phyloP scores from a whole-genome alignment of 2,329 filamentous ascomycete genomes.

The Phoma sp. region DNA sequence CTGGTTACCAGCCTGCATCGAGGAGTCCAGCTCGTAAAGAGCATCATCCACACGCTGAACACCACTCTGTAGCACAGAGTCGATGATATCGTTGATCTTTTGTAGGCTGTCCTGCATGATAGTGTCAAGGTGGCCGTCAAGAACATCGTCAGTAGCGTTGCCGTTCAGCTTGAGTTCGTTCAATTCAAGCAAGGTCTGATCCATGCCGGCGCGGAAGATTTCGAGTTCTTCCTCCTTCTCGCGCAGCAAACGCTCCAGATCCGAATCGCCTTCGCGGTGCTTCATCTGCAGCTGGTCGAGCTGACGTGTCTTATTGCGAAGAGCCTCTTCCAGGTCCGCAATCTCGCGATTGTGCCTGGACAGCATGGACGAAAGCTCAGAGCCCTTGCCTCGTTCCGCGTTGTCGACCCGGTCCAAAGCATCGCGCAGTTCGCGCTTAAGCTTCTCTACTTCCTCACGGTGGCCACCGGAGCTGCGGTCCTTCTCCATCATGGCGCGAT shows the following conservation, averaged over 20 bases:
- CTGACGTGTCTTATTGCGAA: constrained; percentile 83
- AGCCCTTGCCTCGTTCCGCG: constrained; percentile 89
- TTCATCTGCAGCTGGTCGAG: constrained; percentile 83
- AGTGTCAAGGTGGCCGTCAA: constrained; percentile 90
- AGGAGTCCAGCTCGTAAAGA: constrained; percentile 94
- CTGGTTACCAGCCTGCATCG: constrained; percentile 98
- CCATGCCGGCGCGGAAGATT: constrained; percentile 97
- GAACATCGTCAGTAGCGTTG: constrained; percentile 73
- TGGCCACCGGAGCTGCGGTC: constrained; percentile 85
- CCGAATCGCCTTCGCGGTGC: constrained; percentile 78
- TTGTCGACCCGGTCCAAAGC: constrained; percentile 92
- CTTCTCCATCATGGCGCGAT: constrained; percentile 90
- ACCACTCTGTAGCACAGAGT: constrained; percentile 91
- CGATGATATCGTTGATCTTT: constrained; percentile 97
- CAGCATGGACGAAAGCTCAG: constrained; percentile 91
- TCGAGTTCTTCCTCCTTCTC: constrained; percentile 98
- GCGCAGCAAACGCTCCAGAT: constrained; percentile 81
- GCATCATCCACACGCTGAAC: constrained; percentile 95
- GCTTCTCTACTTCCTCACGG: constrained; percentile 91
- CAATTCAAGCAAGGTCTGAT: constrained; percentile 90
- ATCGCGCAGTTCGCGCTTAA: constrained; percentile 91
- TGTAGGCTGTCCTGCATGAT: constrained; percentile 84
- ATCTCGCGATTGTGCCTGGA: constrained; percentile 97
- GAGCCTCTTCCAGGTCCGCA: constrained; percentile 91
- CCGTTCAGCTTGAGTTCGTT: constrained; percentile 75